Percentiles rank a stretch among this genome's conserved stretches.
These are phyloP conservation scores for Mycosphaerella sp. DNA, from an alignment of 2,329 filamentous ascomycete genomes.

Conservation along the genomic window DNA sequence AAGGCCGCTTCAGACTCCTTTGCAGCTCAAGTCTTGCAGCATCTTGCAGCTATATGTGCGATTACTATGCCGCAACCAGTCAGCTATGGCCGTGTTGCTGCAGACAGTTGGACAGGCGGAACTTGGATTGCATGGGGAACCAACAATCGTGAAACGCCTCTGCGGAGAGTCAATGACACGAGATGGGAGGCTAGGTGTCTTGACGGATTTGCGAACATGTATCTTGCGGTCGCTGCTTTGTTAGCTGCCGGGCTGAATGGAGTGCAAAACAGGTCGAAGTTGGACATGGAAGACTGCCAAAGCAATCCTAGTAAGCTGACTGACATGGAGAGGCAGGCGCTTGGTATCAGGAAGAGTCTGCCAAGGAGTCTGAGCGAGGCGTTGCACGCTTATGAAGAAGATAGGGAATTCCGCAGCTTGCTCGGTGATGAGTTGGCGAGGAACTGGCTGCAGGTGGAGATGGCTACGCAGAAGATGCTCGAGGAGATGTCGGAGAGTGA, in stretches of 20 bases:
- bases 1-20: conserved; percentile 55
- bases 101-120: conserved; percentile 72
- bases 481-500: conserved; percentile 44
- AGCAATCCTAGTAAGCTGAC: conserved; percentile 50
- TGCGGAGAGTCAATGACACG: conserved; percentile 53
- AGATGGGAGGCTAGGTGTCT: conserved; percentile 65
- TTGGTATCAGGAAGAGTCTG: conserved; percentile 52
- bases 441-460: conserved; percentile 46
- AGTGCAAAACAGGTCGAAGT: conserved; percentile 39
- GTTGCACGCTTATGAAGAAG: conserved; percentile 43
- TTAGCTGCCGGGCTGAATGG: conserved; percentile 56
- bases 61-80: conserved; percentile 60
- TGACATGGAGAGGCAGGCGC: conserved; percentile 42
- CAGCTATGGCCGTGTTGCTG: conserved; percentile 63
- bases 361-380: conserved; percentile 53
- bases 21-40: conserved; percentile 60
- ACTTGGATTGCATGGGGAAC: conserved; percentile 75
- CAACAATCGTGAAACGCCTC: conserved; percentile 69
- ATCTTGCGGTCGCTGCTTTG: conserved; percentile 60
- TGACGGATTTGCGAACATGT: conserved; percentile 76
- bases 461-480: conserved; percentile 50
- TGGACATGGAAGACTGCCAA: conserved; percentile 51
- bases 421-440: conserved; percentile 8
- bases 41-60: conserved; percentile 61
- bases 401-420: background rate